Conservation (phyloP, 139 green algal species). For the Trebouxia sp. region DNA sequence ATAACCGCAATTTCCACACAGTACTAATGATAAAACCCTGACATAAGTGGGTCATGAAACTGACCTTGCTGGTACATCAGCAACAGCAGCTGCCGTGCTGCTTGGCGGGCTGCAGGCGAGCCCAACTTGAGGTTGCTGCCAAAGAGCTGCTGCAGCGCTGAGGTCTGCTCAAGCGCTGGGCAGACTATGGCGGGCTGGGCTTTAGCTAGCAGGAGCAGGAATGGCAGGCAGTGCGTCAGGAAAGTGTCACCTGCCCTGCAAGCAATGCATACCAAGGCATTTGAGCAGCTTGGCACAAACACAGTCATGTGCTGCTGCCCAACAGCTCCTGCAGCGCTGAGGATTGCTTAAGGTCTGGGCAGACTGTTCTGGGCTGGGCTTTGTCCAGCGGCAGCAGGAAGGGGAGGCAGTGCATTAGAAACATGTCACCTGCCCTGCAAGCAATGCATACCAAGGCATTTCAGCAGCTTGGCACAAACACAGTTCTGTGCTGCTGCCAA, state of each 20-base stretch:
- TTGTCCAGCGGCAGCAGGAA: slow-evolving; percentile 34
- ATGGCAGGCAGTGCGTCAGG: slow-evolving; percentile 29
- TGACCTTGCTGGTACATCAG: background rate
- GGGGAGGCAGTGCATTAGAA: slow-evolving; percentile 32
- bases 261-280: background rate
- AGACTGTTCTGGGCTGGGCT: background rate
- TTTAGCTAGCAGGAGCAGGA: slow-evolving; percentile 33
- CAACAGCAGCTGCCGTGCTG: background rate
- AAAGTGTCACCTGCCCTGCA: slow-evolving; percentile 39
- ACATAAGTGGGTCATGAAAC: background rate
- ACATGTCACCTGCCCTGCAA: slow-evolving; percentile 36
- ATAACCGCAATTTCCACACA: no score
- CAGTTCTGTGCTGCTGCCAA: slow-evolving; percentile 44
- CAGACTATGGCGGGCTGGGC: background rate
- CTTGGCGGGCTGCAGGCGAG: background rate
- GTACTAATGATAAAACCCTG: no score
- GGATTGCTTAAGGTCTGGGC: background rate
- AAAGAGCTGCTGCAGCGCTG: slow-evolving; percentile 40
- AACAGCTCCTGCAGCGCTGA: slow-evolving; percentile 42
- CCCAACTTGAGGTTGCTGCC: slow-evolving; percentile 46
- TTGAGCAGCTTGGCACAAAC: background rate
- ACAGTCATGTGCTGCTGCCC: slow-evolving; percentile 38
- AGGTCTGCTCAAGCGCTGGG: slow-evolving; percentile 8
- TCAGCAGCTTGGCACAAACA: background rate
- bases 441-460: background rate